These are phyloP conservation scores for Phialophora tarda DNA, from an alignment of 2,329 filamentous ascomycete genomes.

Conservation along the genomic window DNA sequence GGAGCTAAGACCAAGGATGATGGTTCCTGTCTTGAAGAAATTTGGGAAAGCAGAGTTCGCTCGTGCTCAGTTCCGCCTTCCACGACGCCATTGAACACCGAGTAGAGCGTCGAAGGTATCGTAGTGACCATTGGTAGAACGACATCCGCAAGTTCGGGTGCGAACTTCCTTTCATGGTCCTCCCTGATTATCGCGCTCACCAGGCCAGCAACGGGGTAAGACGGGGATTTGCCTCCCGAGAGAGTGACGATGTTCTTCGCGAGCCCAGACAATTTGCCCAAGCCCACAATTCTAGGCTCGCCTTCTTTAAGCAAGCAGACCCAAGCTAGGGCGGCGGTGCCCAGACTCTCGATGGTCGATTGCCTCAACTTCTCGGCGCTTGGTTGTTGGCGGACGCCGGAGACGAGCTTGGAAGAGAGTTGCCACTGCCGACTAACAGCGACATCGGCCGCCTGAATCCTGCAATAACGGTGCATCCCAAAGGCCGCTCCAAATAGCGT, in stretches of 20 bases:
- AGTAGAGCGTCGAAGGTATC: background rate
- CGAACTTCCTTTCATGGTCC: slow-evolving; percentile 24
- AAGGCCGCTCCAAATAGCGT: slow-evolving; percentile 17
- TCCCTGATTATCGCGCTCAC: slow-evolving; percentile 22
- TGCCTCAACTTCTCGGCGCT: background rate
- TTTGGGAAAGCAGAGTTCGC: background rate
- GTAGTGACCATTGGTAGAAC: slow-evolving; percentile 17
- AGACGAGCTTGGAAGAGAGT: slow-evolving; percentile 14
- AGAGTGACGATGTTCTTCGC: slow-evolving; percentile 11
- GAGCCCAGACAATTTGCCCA: slow-evolving; percentile 22
- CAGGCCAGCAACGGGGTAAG: slow-evolving; percentile 14
- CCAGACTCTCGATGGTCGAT: slow-evolving; percentile 12
- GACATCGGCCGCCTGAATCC: slow-evolving; percentile 26
- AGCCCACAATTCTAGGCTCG: slow-evolving; percentile 24
- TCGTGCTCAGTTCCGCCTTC: background rate
- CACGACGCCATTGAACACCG: background rate
- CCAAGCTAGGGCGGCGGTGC: slow-evolving; percentile 22
- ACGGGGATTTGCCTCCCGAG: background rate
- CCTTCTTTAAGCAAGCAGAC: slow-evolving; percentile 22
- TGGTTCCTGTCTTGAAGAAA: background rate
- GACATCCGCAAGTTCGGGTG: slow-evolving; percentile 16
- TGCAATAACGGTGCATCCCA: slow-evolving; percentile 15
- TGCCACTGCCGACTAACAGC: slow-evolving; percentile 27
- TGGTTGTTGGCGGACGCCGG: background rate
- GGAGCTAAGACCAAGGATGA: background rate